A percentile compares a stretch with the other conserved stretches of the same genome.
Evolutionary conservation across 495 filamentous ascomycete species (phyloP).

Genomic region (Podospora conica): DNA sequence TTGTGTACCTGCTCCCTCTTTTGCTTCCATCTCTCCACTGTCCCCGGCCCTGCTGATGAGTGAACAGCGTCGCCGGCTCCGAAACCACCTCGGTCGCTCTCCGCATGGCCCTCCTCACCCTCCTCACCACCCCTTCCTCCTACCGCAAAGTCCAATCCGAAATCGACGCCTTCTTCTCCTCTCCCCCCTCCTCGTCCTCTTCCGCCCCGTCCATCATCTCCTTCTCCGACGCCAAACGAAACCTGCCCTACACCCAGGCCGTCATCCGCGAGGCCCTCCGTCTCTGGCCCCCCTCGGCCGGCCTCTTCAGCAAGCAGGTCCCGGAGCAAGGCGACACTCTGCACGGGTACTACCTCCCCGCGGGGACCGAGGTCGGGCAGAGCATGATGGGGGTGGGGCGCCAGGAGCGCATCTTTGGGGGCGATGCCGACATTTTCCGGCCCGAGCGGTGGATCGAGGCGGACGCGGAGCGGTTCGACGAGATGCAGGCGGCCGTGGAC

Average conservation of each 20-base stretch:
- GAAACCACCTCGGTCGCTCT: slow-evolving; percentile 58
- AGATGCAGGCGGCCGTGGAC: slow-evolving; percentile 28
- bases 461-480: slow-evolving; percentile 17
- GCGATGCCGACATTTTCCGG: slow-evolving; percentile 37
- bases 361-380: slow-evolving; percentile 44
- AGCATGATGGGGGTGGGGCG: slow-evolving; percentile 30
- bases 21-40: too few relatives aligned
- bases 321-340: slow-evolving; percentile 47
- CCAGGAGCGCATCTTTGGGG: slow-evolving; percentile 25
- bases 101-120: slow-evolving; percentile 46
- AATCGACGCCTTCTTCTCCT: slow-evolving; percentile 35
- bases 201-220: slow-evolving; percentile 21
- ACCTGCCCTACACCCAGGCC: slow-evolving; percentile 57
- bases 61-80: slow-evolving; percentile 55
- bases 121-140: slow-evolving; percentile 40
- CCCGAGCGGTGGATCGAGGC: slow-evolving; percentile 49
- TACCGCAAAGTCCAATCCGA: slow-evolving; percentile 53
- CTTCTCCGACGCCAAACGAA: slow-evolving; percentile 59
- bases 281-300: slow-evolving; percentile 32
- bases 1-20: not conserved
- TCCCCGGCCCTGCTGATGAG: too few relatives aligned
- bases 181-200: not conserved
- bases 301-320: slow-evolving; percentile 36
- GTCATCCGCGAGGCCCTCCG: slow-evolving; percentile 46
- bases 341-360: slow-evolving; percentile 43